These are phyloP conservation scores for Penicillium capsulatum DNA, from an alignment of 2,329 filamentous ascomycete genomes.

Conservation along the genomic window DNA sequence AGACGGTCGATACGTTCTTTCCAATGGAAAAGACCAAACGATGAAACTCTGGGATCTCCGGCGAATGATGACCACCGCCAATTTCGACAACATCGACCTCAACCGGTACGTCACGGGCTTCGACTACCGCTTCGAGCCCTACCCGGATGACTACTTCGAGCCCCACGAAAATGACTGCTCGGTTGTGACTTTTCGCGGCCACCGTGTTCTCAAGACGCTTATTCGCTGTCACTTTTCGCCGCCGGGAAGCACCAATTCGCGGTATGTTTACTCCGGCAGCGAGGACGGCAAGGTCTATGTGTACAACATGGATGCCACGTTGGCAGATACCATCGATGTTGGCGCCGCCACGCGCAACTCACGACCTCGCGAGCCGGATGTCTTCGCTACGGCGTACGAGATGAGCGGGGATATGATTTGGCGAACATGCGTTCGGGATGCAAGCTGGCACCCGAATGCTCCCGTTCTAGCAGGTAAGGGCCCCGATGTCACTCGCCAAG, in stretches of 20 bases:
- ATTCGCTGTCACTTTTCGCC: slow-evolving; percentile 96
- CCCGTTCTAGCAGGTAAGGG: slow-evolving; percentile 66
- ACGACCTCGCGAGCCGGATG: slow-evolving; percentile 52
- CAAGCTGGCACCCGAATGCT: slow-evolving; percentile 82
- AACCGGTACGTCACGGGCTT: slow-evolving; percentile 55
- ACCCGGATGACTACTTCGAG: slow-evolving; percentile 51
- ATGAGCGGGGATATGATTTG: slow-evolving; percentile 56
- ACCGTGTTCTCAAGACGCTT: slow-evolving; percentile 80
- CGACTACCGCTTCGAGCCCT: slow-evolving; percentile 58
- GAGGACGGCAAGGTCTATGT: slow-evolving; percentile 85
- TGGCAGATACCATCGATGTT: slow-evolving; percentile 75
- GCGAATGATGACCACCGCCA: slow-evolving; percentile 74
- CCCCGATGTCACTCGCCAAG: background rate
- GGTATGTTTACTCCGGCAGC: slow-evolving; percentile 90
- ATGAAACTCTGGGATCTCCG: slow-evolving; percentile 97
- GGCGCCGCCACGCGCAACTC: slow-evolving; percentile 62
- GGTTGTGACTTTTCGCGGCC: slow-evolving; percentile 87
- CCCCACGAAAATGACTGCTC: slow-evolving; percentile 83
- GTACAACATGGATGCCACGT: slow-evolving; percentile 87
- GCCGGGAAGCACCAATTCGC: slow-evolving; percentile 74
- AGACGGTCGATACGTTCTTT: slow-evolving; percentile 82
- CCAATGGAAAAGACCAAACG: slow-evolving; percentile 92
- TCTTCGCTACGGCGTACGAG: slow-evolving; percentile 55
- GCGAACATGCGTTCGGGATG: slow-evolving; percentile 79
- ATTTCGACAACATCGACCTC: slow-evolving; percentile 51